Evolutionary conservation across 257 asterid genomes (phyloP).

Genomic region (Przewalskia tangutica): DNA sequence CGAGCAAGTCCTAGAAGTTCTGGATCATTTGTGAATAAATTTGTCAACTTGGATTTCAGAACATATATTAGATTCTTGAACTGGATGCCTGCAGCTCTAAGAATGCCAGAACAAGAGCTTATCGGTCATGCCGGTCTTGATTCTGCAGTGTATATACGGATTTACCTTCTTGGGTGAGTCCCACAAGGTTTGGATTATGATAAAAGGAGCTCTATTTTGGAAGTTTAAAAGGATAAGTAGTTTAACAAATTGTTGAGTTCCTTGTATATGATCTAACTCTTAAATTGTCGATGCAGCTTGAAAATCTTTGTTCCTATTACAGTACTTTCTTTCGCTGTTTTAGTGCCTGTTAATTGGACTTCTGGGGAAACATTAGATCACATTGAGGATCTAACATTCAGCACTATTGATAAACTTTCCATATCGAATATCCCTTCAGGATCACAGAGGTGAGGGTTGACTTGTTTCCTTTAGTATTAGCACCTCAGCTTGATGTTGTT

Average conservation of each 20-base stretch:
- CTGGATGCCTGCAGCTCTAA: slow-evolving; percentile 85
- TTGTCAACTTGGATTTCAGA: slow-evolving; percentile 40
- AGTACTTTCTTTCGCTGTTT: slow-evolving; percentile 50
- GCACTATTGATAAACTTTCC: slow-evolving; percentile 11
- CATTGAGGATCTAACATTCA: slow-evolving; percentile 28
- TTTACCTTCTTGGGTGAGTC: slow-evolving; percentile 83
- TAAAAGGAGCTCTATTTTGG: not conserved
- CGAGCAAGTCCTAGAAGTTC: slow-evolving; percentile 48
- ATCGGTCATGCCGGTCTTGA: slow-evolving; percentile 82
- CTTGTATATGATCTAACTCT: not conserved
- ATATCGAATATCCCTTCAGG: slow-evolving; percentile 17
- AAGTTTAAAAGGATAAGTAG: not conserved
- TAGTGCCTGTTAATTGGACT: slow-evolving; percentile 87
- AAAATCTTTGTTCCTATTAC: slow-evolving; percentile 79
- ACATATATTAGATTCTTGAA: slow-evolving; percentile 56
- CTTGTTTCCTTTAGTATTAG: not conserved
- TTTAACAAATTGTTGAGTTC: not conserved
- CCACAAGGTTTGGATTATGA: not conserved
- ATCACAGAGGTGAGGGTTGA: slow-evolving; percentile 10
- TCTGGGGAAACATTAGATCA: slow-evolving; percentile 38
- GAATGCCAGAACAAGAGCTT: slow-evolving; percentile 82
- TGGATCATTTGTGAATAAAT: slow-evolving; percentile 33
- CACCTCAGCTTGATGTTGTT: not conserved
- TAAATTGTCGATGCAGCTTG: slow-evolving; percentile 42
- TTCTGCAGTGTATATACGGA: slow-evolving; percentile 65